A percentile compares a stretch with the other conserved stretches of the same genome.
Evolutionary conservation across 495 filamentous ascomycete genomes (phyloP).

Genomic region (Xylaria scruposa): DNA sequence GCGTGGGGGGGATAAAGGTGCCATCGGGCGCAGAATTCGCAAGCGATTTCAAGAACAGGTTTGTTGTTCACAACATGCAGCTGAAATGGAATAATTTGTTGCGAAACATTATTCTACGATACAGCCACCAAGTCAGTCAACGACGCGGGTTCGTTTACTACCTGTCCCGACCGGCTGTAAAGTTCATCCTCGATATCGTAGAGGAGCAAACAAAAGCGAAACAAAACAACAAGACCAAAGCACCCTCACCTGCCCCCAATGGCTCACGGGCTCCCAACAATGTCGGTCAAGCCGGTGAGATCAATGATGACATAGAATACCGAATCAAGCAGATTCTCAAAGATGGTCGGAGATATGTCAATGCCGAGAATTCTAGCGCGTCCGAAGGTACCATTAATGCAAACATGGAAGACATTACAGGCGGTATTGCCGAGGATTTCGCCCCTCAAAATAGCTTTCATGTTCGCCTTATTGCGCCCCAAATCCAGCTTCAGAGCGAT

Average conservation of each 20-base stretch:
- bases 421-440: conserved; percentile 86
- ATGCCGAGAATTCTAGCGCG: conserved; percentile 59
- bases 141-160: conserved; percentile 97
- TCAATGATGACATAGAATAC: conserved; percentile 72
- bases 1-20: conserved; percentile 51
- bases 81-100: conserved; percentile 98
- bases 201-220: conserved; percentile 84
- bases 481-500: conserved; percentile 97
- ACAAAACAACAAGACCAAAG: conserved; percentile 47
- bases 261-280: conserved; percentile 36
- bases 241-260: conserved; percentile 42
- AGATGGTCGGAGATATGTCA: conserved; percentile 83
- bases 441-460: conserved; percentile 94
- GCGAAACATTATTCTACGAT: conserved; percentile 93
- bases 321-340: conserved; percentile 86
- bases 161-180: conserved; percentile 91
- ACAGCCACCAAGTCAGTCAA: conserved; percentile 97
- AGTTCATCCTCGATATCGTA: conserved; percentile 97
- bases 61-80: conserved; percentile 96
- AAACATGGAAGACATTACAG: conserved; percentile 64
- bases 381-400: conserved; percentile 44
- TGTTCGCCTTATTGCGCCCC: conserved; percentile 91
- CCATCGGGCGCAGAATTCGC: conserved; percentile 70
- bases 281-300: conserved; percentile 45
- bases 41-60: conserved; percentile 97